Evolutionary conservation across 164 flowering plant genomes (phyloP), one percentile per base, ranked within the genome.

Genomic region (Protea cynaroides): DNA sequence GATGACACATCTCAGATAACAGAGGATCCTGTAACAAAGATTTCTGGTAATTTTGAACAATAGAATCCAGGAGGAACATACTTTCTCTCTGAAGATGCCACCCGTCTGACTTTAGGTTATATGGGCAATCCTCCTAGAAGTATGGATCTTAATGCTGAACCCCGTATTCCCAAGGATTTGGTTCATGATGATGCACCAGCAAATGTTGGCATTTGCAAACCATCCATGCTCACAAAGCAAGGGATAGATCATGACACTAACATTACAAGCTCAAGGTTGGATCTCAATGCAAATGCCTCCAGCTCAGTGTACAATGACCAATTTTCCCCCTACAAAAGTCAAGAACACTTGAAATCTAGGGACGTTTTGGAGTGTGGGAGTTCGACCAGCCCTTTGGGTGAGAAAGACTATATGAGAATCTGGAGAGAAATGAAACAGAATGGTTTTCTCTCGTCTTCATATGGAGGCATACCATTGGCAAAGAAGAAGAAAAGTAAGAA

Each of bases 401-500:
- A 77, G 62, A 85, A 78, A 56, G 89, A 84, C 62, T 65, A 90
- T 5, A 22, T 85, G 70, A 75, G 54, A 64, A 51, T 76, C 22
- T 92, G 97, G 99, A 79, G 83, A 67, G 86, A 81, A 67, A 82
- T 92, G 97, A 95, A 92, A 76, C 81, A 84, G 73, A 95, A 92
- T 67, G 93, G 93, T 36, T 87, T 83, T 62, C 77, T 88, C 51
- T 85, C 96, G n/a, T n/a, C n/a, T n/a, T n/a, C n/a, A n/a, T n/a
- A n/a, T n/a, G n/a, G n/a, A n/a, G 80, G 83, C 47, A 80, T 78
- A 72, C 91, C 89, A n/a, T 57, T 79, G 55, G 88, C 88, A 44
- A 86, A 83, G 76, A 78, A 74, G 47, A 75, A 81, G 79, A 94
- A 86, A 77, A 70, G 59, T 52, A 90, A 87, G 69, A 73, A 51